These are phyloP conservation scores for Backusella westeae DNA, from an alignment of 192 early-diverging fungal species.

Conservation along the genomic window DNA sequence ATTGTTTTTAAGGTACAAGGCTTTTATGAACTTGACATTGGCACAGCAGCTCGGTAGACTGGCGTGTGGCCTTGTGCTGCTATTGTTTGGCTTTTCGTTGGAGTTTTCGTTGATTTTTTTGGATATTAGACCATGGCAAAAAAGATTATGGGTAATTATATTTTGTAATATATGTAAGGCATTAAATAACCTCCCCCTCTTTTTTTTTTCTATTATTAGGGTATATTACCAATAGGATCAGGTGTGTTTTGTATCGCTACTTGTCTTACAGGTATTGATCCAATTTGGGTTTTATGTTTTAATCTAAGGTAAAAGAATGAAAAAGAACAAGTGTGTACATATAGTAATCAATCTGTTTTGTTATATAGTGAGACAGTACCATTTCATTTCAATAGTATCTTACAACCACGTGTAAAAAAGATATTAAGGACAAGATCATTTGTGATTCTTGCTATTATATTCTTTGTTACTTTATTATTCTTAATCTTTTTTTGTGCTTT, in stretches of 20 bases:
- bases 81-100: constrained; percentile 52
- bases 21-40: constrained; percentile 51
- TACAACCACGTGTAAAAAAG: constrained; percentile 22
- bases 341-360: not conserved
- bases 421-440: constrained; percentile 28
- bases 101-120: constrained; percentile 57
- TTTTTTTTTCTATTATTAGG: constrained; percentile 22
- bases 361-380: constrained; percentile 37
- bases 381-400: constrained; percentile 36
- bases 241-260: constrained; percentile 36
- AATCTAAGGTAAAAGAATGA: constrained; percentile 30
- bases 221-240: constrained; percentile 32
- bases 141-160: constrained; percentile 53
- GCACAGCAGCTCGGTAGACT: constrained; percentile 45
- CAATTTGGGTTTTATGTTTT: constrained; percentile 32
- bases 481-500: constrained; percentile 30
- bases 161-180: not conserved
- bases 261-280: constrained; percentile 36
- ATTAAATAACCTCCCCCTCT: not conserved
- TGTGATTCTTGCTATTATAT: constrained; percentile 12
- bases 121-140: constrained; percentile 39
- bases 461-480: constrained; percentile 16
- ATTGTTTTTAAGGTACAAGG: constrained; percentile 49
- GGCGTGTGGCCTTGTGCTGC: constrained; percentile 40
- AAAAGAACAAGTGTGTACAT: not conserved